These are phyloP conservation scores for Boehmeria nivea DNA, from an alignment of 306 rosid species.

Conservation along the genomic window DNA sequence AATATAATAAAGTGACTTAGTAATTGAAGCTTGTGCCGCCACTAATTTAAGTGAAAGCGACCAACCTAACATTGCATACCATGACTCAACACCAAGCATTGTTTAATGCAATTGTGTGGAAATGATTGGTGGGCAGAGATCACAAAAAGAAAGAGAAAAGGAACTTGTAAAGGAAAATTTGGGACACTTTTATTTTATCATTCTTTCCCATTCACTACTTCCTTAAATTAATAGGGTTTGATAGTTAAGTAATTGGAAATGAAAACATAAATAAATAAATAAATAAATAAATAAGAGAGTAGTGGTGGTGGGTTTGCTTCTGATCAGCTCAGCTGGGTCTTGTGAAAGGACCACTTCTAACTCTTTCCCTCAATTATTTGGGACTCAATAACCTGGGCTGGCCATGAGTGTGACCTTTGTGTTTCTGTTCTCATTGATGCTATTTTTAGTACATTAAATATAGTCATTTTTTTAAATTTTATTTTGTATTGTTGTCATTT, in stretches of 20 bases:
- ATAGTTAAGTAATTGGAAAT: constrained; percentile 34
- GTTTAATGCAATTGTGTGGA: constrained; percentile 14
- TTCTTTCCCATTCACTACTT: constrained; percentile 28
- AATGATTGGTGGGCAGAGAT: constrained; percentile 37
- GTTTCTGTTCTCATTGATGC: constrained; percentile 17
- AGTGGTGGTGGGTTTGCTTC: too few species aligned
- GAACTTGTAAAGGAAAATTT: constrained; percentile 22
- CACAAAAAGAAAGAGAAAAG: constrained; percentile 15
- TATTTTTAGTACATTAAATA: neutral
- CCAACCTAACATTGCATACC: constrained; percentile 24
- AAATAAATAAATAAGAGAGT: too few species aligned
- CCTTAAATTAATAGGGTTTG: constrained; percentile 28
- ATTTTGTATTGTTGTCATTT: constrained; percentile 1
- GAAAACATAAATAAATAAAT: neutral
- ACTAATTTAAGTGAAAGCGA: constrained; percentile 49
- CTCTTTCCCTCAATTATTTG: constrained; percentile 55
- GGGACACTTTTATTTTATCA: constrained; percentile 22
- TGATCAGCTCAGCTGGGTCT: too few species aligned
- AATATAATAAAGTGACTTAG: neutral
- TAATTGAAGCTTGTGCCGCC: constrained; percentile 25
- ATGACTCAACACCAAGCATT: constrained; percentile 23
- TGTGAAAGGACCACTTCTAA: constrained; percentile 42
- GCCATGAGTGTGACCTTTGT: constrained; percentile 36
- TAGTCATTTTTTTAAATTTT: neutral
- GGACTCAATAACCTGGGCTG: constrained; percentile 22